A percentile compares a stretch with the other conserved stretches of the same genome.
phyloP scores from a whole-genome alignment of 768 basidiomycete genomes.

The Guyanaporus albipodus region DNA sequence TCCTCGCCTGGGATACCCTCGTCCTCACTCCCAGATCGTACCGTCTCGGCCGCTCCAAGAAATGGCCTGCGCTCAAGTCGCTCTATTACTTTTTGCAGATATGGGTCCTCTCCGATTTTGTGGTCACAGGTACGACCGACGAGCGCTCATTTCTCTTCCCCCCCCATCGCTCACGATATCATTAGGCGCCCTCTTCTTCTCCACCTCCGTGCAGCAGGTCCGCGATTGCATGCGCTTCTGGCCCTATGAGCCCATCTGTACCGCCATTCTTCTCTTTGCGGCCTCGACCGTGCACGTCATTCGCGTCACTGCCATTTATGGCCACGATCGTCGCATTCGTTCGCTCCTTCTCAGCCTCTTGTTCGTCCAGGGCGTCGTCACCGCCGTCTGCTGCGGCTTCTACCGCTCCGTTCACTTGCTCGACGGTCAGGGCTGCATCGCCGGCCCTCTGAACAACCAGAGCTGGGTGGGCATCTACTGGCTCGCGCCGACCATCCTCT shows the following conservation, averaged over 20 bases:
- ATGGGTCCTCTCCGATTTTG: conserved; percentile 79
- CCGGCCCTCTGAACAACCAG: conserved; percentile 63
- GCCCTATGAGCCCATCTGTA: conserved; percentile 84
- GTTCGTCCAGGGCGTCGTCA: conserved; percentile 65
- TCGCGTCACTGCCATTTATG: conserved; percentile 75
- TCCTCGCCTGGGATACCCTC: conserved; percentile 86
- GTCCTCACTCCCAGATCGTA: conserved; percentile 78
- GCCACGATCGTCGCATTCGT: conserved; percentile 52
- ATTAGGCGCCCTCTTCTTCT: conserved; percentile 79
- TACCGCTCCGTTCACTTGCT: conserved; percentile 74
- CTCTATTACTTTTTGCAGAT: conserved; percentile 70
- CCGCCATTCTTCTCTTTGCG: conserved; percentile 70
- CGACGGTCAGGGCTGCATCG: conserved; percentile 81
- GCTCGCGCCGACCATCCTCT: conserved; percentile 71
- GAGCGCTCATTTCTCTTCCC: not conserved
- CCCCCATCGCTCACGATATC: conserved; percentile 1
- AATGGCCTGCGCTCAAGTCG: conserved; percentile 76
- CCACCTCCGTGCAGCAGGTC: conserved; percentile 57
- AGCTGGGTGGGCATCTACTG: conserved; percentile 85
- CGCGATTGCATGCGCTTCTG: conserved; percentile 64
- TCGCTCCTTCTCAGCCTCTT: conserved; percentile 54
- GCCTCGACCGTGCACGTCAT: conserved; percentile 73
- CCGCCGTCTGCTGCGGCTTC: conserved; percentile 74
- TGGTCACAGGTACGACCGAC: conserved; percentile 56
- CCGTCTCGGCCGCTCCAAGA: conserved; percentile 55